Percentiles rank a stretch among this genome's conserved stretches.
Conservation (phyloP, 176 grass and related monocot genomes). For the Thalia dealbata region DNA sequence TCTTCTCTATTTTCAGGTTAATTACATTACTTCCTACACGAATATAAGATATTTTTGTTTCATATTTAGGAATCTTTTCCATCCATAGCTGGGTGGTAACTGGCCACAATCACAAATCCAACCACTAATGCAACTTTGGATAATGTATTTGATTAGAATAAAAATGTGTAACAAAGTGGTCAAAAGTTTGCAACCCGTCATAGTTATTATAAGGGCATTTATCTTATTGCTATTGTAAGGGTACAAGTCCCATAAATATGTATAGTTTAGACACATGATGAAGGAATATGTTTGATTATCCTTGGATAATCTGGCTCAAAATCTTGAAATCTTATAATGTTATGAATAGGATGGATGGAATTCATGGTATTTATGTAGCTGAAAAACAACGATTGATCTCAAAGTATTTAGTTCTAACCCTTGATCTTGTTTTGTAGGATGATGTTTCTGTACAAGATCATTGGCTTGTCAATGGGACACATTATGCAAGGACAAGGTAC, state of each 20-base stretch:
- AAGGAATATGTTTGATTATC: not conserved
- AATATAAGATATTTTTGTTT: not conserved
- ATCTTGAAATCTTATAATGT: not conserved
- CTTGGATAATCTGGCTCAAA: not conserved
- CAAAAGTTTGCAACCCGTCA: too few relatives aligned
- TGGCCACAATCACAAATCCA: not conserved
- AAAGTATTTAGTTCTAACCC: not conserved
- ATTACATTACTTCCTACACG: not conserved
- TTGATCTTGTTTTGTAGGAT: slow-evolving; percentile 36
- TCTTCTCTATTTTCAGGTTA: slow-evolving; percentile 95
- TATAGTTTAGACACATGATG: not conserved
- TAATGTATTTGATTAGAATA: too few relatives aligned
- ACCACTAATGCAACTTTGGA: too few relatives aligned
- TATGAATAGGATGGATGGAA: not conserved
- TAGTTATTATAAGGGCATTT: too few relatives aligned
- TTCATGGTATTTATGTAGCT: not conserved
- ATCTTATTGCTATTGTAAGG: too few relatives aligned
- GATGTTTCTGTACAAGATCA: slow-evolving; percentile 66
- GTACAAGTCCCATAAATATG: too few relatives aligned
- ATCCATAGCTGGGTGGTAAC: not conserved
- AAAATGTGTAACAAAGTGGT: too few relatives aligned
- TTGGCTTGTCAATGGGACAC: slow-evolving; percentile 78
- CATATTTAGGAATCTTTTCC: not conserved
- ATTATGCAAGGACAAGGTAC: slow-evolving; percentile 90
- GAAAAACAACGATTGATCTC: not conserved